These are phyloP conservation scores for Colletotrichum chrysophilum DNA, from an alignment of 2,329 filamentous ascomycete species.

Conservation along the genomic window DNA sequence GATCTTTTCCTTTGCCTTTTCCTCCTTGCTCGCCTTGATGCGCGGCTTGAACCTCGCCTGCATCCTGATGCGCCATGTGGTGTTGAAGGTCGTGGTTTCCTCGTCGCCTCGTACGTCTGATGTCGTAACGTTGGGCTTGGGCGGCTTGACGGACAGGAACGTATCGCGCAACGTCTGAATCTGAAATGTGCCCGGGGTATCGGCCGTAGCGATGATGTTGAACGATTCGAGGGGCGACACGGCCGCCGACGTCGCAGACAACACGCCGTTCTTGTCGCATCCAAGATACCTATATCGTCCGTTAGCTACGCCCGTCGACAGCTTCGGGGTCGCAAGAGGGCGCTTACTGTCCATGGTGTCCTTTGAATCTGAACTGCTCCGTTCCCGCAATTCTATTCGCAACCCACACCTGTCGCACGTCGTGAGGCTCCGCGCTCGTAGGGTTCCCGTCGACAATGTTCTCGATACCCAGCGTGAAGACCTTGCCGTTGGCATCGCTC, in stretches of 20 bases:
- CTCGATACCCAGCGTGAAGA: constrained; percentile 82
- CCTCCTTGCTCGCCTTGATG: constrained; percentile 79
- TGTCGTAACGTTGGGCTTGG: constrained; percentile 49
- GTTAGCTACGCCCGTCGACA: not conserved
- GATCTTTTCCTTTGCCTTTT: constrained; percentile 84
- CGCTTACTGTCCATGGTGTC: constrained; percentile 80
- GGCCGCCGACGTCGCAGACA: constrained; percentile 80
- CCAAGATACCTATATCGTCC: constrained; percentile 73
- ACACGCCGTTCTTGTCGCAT: constrained; percentile 81
- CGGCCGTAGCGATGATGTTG: constrained; percentile 65
- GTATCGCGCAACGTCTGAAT: constrained; percentile 76
- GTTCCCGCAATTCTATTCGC: constrained; percentile 84
- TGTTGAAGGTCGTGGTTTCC: constrained; percentile 68
- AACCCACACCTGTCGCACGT: constrained; percentile 95
- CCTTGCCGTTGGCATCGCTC: constrained; percentile 84
- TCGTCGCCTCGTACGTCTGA: constrained; percentile 81
- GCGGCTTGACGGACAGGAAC: constrained; percentile 68
- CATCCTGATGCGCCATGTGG: constrained; percentile 85
- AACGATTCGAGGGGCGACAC: constrained; percentile 87
- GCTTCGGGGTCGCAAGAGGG: not conserved
- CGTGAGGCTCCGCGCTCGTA: constrained; percentile 89
- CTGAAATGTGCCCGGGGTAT: constrained; percentile 74
- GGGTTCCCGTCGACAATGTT: constrained; percentile 87
- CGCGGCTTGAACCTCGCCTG: constrained; percentile 92
- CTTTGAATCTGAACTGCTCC: constrained; percentile 84